These are phyloP conservation scores for Penicillium parvum DNA, from an alignment of 495 filamentous ascomycete genomes.

Conservation along the genomic window DNA sequence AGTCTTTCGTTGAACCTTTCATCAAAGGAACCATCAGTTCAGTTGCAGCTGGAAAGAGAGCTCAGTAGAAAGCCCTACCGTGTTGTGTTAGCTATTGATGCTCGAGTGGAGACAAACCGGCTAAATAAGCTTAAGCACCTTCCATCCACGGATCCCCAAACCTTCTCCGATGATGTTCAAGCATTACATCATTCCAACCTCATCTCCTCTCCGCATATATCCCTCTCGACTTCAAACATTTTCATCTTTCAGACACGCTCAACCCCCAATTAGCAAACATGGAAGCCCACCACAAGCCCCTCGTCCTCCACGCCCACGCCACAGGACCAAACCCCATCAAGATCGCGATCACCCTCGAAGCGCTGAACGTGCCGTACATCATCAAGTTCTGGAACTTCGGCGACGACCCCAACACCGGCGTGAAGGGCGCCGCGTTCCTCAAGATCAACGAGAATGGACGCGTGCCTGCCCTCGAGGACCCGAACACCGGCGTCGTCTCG, in stretches of 20 bases:
- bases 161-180: background rate
- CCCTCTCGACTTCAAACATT: background rate
- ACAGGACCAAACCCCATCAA: constrained; percentile 52
- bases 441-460: constrained; percentile 86
- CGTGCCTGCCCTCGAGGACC: constrained; percentile 63
- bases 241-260: background rate
- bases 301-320: constrained; percentile 36
- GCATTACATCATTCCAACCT: constrained; percentile 20
- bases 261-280: constrained; percentile 1
- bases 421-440: constrained; percentile 70
- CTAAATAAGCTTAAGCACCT: constrained; percentile 1
- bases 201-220: background rate
- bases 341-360: constrained; percentile 73
- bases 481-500: constrained; percentile 39
- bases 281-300: constrained; percentile 22
- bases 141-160: background rate
- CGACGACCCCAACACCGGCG: constrained; percentile 36
- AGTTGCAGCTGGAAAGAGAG: too few species aligned
- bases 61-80: too few species aligned
- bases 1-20: too few species aligned
- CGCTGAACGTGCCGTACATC: constrained; percentile 63
- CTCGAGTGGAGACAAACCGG: background rate
- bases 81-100: background rate
- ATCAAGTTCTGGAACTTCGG: constrained; percentile 58
- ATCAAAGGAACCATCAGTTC: too few species aligned